A percentile compares a stretch with the other conserved stretches of the same genome.
These are phyloP conservation scores for Rhizoclosmatium globosum DNA, from an alignment of 192 early-diverging fungal species.

Conservation along the genomic window DNA sequence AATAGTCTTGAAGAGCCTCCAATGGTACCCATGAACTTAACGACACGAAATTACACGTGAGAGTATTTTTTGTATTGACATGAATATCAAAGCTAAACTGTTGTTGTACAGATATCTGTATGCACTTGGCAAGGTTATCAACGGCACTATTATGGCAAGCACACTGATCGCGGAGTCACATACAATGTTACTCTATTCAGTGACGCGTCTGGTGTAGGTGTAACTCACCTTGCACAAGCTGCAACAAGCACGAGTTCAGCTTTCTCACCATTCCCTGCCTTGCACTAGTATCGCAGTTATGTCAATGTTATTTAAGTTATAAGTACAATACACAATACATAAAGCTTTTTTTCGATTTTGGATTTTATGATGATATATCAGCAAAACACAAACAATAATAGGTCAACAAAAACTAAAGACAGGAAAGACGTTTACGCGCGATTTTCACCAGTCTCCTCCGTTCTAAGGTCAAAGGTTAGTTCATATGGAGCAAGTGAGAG, in stretches of 20 bases:
- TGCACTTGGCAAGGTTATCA: background rate
- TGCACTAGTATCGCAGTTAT: no score
- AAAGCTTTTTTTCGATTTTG: no score
- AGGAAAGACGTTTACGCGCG: background rate
- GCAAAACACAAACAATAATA: background rate
- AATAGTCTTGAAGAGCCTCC: background rate
- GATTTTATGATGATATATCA: no score
- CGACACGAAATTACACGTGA: background rate
- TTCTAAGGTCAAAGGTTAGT: slow-evolving; percentile 9
- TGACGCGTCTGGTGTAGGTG: background rate
- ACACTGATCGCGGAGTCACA: background rate
- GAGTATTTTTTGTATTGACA: background rate
- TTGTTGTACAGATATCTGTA: background rate
- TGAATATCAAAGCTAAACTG: no score
- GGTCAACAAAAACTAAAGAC: background rate
- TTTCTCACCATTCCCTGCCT: no score
- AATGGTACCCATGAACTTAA: background rate
- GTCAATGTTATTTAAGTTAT: no score
- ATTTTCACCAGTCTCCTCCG: slow-evolving; percentile 26
- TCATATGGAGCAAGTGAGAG: background rate
- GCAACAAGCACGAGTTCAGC: no score
- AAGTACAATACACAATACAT: no score
- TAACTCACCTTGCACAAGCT: background rate
- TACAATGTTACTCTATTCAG: background rate
- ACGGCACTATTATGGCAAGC: background rate